Base-by-base conservation (phyloP, 805 yeast species). In the Pichia phayaonensis region DNA sequence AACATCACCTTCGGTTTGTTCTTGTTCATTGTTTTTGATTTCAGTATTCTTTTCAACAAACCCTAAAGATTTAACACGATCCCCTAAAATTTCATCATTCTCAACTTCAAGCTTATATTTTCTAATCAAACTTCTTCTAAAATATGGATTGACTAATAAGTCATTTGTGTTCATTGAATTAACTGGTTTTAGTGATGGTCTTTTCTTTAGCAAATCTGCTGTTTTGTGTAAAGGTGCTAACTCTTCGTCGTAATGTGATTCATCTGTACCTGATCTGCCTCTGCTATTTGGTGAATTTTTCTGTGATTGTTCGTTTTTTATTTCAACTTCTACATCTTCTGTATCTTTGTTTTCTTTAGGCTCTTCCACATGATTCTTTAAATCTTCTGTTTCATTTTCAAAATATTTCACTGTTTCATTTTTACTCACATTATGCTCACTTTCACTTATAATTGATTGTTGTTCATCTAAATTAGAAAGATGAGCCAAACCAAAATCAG, bases 101-200 rank as follows among this genome's bases (percentile, higher is more conserved):
- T 40, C 42, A 20, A 50, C 27, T 36, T 46, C 47, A 8, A 39
- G n/a, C n/a, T 47, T 20, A 18, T 50, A 42, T 40, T 27, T 46
- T 36, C 50, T 41, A 16, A 50, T 16, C 7, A 50, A 18, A 42
- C 53, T 50, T 18, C 38, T 38, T 29, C 46, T 36, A 16, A 50
- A 29, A 34, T 50, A 47, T 13, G 50, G 48, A 40, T 47, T 47
- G 2, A 44, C 43, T 7, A 34, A n/a, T 34, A 44, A 26, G 18
- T 24, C 7, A 11, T 8, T 26, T 8, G 50, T 39, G 20, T 23
- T 41, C 8, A 21, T 29, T 4, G 46, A 49, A n/a, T 20, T 22
- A 12, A 34, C 20, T 4, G 44, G 21, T 21, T 24, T 46, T 18
- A 50, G 22, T 13, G 53, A 50, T 21, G 48, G 24, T 24, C 48